Conservation (phyloP, 257 asterid species). For the Petunia secreta region DNA sequence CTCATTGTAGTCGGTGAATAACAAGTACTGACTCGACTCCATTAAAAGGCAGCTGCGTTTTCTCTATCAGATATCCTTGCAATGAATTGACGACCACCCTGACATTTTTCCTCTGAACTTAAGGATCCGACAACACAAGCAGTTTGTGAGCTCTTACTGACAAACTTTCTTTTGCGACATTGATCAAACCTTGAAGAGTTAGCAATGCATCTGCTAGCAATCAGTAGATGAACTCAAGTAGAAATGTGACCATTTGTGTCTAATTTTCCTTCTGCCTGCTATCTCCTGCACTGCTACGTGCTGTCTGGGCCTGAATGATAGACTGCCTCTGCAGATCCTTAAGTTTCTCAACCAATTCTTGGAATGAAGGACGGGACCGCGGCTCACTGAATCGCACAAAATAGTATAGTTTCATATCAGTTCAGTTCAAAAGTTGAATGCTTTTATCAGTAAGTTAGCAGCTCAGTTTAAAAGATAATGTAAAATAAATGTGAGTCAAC, state of each 20-base stretch:
- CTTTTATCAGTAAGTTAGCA: no score
- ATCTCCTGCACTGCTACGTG: constrained; percentile 23
- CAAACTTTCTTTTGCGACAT: no score
- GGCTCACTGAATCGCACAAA: constrained; percentile 61
- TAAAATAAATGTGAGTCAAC: no score
- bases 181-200: not conserved
- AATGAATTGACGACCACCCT: not conserved
- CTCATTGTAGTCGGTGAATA: no score
- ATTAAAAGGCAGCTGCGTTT: not conserved
- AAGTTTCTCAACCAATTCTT: constrained; percentile 35
- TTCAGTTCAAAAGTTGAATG: no score
- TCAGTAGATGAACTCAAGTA: not conserved
- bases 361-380: constrained; percentile 56
- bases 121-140: constrained; percentile 30
- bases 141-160: not conserved
- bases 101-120: not conserved
- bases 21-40: no score
- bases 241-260: constrained; percentile 5
- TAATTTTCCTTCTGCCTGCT: constrained; percentile 47
- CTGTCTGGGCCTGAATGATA: constrained; percentile 59
- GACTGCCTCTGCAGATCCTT: constrained; percentile 60
- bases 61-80: not conserved
- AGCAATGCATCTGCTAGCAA: not conserved
- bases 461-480: no score
- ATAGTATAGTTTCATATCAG: not conserved